Evolutionary conservation across 2,329 filamentous ascomycete genomes (phyloP), one percentile per base, ranked within the genome.

Genomic region (Penicillium sp.): DNA sequence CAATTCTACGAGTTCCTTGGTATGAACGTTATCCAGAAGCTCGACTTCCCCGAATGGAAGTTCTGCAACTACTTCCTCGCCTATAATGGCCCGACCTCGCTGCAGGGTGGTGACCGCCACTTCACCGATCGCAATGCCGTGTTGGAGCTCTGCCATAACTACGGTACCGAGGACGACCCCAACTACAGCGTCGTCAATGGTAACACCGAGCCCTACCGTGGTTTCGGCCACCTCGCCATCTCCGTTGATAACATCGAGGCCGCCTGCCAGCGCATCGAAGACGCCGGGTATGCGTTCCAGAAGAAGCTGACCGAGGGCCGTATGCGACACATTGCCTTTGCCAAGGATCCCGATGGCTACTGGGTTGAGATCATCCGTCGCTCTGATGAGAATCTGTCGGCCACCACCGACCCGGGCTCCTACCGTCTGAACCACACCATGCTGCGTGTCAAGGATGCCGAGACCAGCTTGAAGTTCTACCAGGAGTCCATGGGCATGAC

Each of bases 31-130:
- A 86, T 98, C 78, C 88, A 91, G 73, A 91, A 93, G 80, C 84
- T 95, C 51, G 83, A 90, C 65, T 91, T 92, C 74, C 91, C 93
- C 15, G 93, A 97, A 63, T 88, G 87, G 78, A 97, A 96, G 75
- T 98, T 98, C 78, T 92, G 95, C 72, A 87, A 97, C 30, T 98
- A 98, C 84, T 98, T 98, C 81, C 85, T 99, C 63, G 93, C 89
- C 62, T 98, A 96, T 80, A 90, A 97, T 75, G 86, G 87, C 35
- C 87, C 92, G 10, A 83, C 86, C 40, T 90, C 94, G 15, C 81
- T 87, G n/a, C 95, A 91, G 10, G 83, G 86, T 60, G 90, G 86
- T 61, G 90, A 89, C 72, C 88, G 88, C 66, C 86, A 89, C 73
- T 93, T 89, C 82, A 87, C 85, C 6, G 92, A 97, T 78, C 90